phyloP scores from a whole-genome alignment of 169 alveolate genomes.

The Eimeria tenella region DNA sequence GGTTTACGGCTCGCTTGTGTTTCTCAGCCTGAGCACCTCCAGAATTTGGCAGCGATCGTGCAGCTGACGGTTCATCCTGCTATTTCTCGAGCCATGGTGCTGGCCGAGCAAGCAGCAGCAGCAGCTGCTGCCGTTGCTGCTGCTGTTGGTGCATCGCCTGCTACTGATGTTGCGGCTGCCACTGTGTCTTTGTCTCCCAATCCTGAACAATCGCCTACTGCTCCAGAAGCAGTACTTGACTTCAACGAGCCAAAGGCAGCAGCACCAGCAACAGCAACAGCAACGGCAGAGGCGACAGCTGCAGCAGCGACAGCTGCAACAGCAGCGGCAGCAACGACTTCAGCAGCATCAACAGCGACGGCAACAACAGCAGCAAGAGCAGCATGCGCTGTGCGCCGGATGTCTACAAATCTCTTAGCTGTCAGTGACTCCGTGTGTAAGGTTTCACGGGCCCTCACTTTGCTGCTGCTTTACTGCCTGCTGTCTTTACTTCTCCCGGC shows the following conservation, averaged over 20 bases:
- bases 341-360: not conserved
- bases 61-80: not conserved
- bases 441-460: not conserved
- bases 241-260: not conserved
- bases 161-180: not conserved
- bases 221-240: too few relatives aligned
- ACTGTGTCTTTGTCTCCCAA: not conserved
- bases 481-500: not conserved
- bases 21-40: not conserved
- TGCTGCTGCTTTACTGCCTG: not conserved
- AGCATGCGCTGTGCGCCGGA: not conserved
- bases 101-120: not conserved
- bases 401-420: not conserved
- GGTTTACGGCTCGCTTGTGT: not conserved
- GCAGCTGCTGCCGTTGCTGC: slow-evolving; percentile 8
- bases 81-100: not conserved
- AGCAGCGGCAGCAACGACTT: too few relatives aligned
- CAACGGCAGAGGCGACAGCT: too few relatives aligned
- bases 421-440: not conserved
- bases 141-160: not conserved
- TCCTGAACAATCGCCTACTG: too few relatives aligned
- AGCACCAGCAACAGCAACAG: not conserved
- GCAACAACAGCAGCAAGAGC: not conserved
- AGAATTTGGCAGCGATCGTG: not conserved
- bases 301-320: too few relatives aligned